Evolutionary conservation across 352 stramenopile genomes (phyloP), one percentile per base, ranked within the genome.

Genomic region (Pythium oligandrum): DNA sequence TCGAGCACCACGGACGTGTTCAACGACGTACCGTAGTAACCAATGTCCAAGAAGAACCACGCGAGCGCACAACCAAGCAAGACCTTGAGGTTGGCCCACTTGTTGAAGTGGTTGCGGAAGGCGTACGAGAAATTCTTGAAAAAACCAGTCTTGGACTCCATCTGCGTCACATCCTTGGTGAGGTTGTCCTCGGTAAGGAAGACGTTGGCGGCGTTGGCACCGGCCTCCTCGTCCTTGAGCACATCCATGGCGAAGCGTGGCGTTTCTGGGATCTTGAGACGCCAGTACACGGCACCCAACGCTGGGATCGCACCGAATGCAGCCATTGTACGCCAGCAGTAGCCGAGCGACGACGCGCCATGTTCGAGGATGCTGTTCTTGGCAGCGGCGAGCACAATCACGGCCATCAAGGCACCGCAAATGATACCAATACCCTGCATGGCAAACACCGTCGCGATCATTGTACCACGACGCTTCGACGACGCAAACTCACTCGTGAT

Each of bases 41-140:
- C 75, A 61, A 86, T 73, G 60, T 86, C 71, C 37, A 82, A 52
- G 51, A 86, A 75, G 64, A 86, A 83, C 75, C 75, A 86, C 30
- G 64, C 68, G 9, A 61, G 59, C 10, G 71, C 68, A 63, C 66
- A 76, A 26, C 70, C 73, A 32, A 84, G 61, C 38, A 84, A 52
- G 48, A 72, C 59, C 49, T 76, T 70, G 46, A 82, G 51, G 45
- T 84, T 70, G 30, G 47, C 51, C 71, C 71, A 78, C 51, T 71
- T 68, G 33, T 26, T 26, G 17, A 26, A 26, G 17, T 26, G 17
- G 17, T 26, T 26, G 17, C 53, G 55, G 66, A 75, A 73, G 39
- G 66, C 51, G 54, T 66, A 66, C 4, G 57, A 45, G 61, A 68
- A 74, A 51, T 69, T 63, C 26, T 59, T 44, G 42, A 75, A 71